These are phyloP conservation scores for Fusarium veterinarium DNA, from an alignment of 2,329 filamentous ascomycete species.

Conservation along the genomic window DNA sequence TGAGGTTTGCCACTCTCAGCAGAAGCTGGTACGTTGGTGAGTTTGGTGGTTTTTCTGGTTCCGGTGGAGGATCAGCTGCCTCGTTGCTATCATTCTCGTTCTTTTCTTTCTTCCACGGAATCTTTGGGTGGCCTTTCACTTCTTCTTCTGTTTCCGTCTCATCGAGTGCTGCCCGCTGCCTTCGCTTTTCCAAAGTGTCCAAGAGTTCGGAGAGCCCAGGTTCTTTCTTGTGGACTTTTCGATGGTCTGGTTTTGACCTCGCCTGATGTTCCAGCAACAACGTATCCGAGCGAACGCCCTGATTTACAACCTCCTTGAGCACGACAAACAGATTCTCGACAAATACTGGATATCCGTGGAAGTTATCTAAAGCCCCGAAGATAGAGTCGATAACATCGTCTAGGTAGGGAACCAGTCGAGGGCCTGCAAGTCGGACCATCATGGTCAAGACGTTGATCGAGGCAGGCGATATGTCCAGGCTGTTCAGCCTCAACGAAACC, in stretches of 20 bases:
- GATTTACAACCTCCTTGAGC: constrained; percentile 83
- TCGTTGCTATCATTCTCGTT: constrained; percentile 51
- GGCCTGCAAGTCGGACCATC: constrained; percentile 91
- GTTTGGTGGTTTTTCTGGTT: constrained; percentile 69
- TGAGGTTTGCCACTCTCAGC: constrained; percentile 82
- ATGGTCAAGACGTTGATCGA: constrained; percentile 91
- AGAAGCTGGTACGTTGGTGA: constrained; percentile 86
- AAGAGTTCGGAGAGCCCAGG: constrained; percentile 59
- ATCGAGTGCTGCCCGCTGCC: constrained; percentile 47
- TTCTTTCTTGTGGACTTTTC: constrained; percentile 50
- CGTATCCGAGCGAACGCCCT: constrained; percentile 73
- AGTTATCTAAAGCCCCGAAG: constrained; percentile 92
- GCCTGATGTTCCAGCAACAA: constrained; percentile 59
- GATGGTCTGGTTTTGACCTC: constrained; percentile 54
- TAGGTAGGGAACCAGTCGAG: constrained; percentile 83
- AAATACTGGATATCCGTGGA: constrained; percentile 89
- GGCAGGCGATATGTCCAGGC: constrained; percentile 90
- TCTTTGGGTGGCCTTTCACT: constrained; percentile 48
- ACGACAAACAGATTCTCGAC: constrained; percentile 89
- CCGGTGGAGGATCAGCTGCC: constrained; percentile 49
- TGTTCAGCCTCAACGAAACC: constrained; percentile 87
- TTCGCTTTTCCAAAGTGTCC: constrained; percentile 70
- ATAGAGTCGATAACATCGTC: constrained; percentile 93
- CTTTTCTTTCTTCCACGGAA: constrained; percentile 53
- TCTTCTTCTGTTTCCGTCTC: constrained; percentile 49